Percentiles rank a stretch among this genome's conserved stretches.
Evolutionary conservation across 257 asterid species (phyloP).

Genomic region (Buddleja alternifolia): DNA sequence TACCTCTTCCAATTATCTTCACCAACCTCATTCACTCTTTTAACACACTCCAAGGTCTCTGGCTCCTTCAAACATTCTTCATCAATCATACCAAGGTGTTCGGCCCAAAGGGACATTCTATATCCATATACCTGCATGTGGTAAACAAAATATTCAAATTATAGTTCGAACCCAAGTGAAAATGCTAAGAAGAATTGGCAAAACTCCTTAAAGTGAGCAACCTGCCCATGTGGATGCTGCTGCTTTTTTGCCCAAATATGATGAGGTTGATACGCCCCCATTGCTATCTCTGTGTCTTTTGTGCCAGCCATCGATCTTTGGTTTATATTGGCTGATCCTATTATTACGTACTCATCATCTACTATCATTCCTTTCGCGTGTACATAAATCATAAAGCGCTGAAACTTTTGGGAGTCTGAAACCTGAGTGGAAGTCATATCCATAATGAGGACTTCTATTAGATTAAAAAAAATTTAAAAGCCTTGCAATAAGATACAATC

Average conservation of each 20-base stretch:
- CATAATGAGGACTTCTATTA: constrained; percentile 13
- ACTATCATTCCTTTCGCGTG: constrained; percentile 96
- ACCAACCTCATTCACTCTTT: constrained; percentile 66
- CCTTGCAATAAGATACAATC: background rate
- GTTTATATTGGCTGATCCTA: constrained; percentile 92
- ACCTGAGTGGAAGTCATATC: constrained; percentile 43
- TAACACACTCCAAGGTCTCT: constrained; percentile 61
- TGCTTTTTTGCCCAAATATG: constrained; percentile 59
- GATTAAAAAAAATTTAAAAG: background rate
- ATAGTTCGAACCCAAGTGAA: background rate
- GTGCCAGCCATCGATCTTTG: constrained; percentile 95
- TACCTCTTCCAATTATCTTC: constrained; percentile 67
- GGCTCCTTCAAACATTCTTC: constrained; percentile 63
- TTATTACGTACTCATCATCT: constrained; percentile 82
- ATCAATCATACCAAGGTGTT: constrained; percentile 72
- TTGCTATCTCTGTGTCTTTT: constrained; percentile 90
- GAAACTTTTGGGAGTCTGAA: constrained; percentile 66
- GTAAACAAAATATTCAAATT: no score
- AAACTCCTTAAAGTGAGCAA: constrained; percentile 25
- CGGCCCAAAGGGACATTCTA: constrained; percentile 90
- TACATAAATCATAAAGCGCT: constrained; percentile 89
- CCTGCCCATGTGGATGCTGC: constrained; percentile 82
- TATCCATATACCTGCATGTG: constrained; percentile 72
- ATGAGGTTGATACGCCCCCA: constrained; percentile 94
- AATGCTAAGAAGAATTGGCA: constrained; percentile 8